Evolutionary conservation across 306 rosid genomes (phyloP), one percentile per base, ranked within the genome.

Genomic region (Acacia melanoxylon): DNA sequence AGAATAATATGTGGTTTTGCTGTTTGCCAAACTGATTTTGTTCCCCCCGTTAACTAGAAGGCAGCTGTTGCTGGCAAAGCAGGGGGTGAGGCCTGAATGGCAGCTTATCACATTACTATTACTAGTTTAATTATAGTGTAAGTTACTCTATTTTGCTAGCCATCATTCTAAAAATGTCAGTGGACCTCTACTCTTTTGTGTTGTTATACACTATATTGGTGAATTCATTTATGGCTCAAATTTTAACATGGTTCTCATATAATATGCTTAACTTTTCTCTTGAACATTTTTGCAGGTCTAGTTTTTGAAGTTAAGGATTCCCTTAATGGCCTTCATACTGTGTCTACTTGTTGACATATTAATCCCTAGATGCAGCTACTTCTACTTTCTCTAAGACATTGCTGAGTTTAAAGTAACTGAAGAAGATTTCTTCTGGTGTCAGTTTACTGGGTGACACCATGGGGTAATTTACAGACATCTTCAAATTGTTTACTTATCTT

Each of bases 31-130:
- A 78, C 83, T 84, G 78, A 82, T 84, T 12, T 70, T 58, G 73
- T 70, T 84, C 78, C 19, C 65, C 9, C 80, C 20, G 46, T 59
- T 62, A 13, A 84, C 76, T 82, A 85, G 92, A 82, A 87, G 77
- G 91, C 86, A 65, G 90, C 91, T 48, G 56, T 86, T 71, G 86
- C 89, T 1, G 92, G 92, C 45, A 79, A 86, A 69, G 83, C 87
- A 56, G 95, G 89, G 40, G 89, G 86, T n/a, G 94, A 78, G 33
- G 87, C 80, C 46, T 92, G 88, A 89, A 52, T 51, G 35, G 72
- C 71, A 54, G 80, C 35, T 33, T 74, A 66, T 22, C 51, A 83
- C 31, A 25, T 70, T 24, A 82, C 59, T 85, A 31, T 70, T 24
- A 82, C 59, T 85, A 83, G 91, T 91, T 79, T 81, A 90, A 16